Conservation (phyloP, 2,329 filamentous ascomycete species). For the Aureobasidium pullulans region DNA sequence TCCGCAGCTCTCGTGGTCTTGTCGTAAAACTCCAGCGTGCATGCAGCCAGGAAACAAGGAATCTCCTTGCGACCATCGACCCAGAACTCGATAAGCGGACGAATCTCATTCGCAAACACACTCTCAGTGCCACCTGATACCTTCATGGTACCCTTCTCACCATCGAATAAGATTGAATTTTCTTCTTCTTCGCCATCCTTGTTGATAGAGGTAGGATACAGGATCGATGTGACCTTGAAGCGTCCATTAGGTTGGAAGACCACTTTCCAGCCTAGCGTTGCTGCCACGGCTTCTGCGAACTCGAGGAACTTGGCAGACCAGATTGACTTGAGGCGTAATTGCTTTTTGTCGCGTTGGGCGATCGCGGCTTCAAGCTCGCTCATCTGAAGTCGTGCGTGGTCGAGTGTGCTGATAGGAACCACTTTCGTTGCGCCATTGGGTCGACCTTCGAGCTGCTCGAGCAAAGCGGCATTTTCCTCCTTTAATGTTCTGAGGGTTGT, state of each 20-base stretch:
- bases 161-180: constrained; percentile 72
- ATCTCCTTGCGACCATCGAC: constrained; percentile 90
- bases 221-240: constrained; percentile 82
- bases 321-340: constrained; percentile 80
- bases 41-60: constrained; percentile 81
- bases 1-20: constrained; percentile 33
- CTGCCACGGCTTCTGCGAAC: constrained; percentile 91
- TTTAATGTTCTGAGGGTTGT: constrained; percentile 69
- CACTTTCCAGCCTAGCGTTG: constrained; percentile 85
- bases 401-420: constrained; percentile 70
- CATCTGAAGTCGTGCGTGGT: constrained; percentile 68
- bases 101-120: constrained; percentile 77
- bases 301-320: constrained; percentile 87
- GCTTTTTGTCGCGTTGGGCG: constrained; percentile 69
- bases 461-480: constrained; percentile 75
- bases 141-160: constrained; percentile 96
- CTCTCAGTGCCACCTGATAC: constrained; percentile 84
- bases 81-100: constrained; percentile 88
- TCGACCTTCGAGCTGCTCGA: constrained; percentile 57
- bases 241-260: constrained; percentile 97
- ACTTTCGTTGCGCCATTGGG: constrained; percentile 44
- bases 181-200: constrained; percentile 43
- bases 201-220: constrained; percentile 50
- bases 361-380: constrained; percentile 45
- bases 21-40: constrained; percentile 92